Base-by-base conservation (phyloP, 2,329 filamentous ascomycete species). In the Fusarium torreyae region DNA sequence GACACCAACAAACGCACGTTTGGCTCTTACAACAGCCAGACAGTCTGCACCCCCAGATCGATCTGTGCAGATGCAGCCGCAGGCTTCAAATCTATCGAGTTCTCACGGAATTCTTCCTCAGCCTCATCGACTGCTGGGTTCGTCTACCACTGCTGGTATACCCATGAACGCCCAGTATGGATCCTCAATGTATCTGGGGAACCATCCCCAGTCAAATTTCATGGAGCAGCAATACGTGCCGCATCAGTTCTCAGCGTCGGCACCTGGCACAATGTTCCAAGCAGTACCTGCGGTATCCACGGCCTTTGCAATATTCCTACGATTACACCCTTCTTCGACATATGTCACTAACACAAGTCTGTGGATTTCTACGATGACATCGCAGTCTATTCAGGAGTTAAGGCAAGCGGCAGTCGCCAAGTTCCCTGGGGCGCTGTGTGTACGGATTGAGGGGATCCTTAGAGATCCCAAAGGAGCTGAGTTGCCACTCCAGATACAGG, bases 361-460 rank as follows among this genome's bases (percentile, higher is more conserved):
- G 39, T 95, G 92, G 91, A 86, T 93, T 42, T 87, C 86, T 34
- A 90, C 89, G 15, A 78, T 94, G 48, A 81, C 81, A 11, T 80
- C 83, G 2, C 83, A 85, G 6, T 88, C 89, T 2, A 77, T 94
- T 7, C 81, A 84, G 10, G 90, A 92, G 71, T 77, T 94, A 39
- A 85, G 87, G n/a, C 83, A 84, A n/a, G 78, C 88, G 20, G 89
- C 91, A 5, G 83, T 82, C 40, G 81, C 82, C 13, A 91, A 89
- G 74, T 89, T 89, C 63, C 87, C 89, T 0, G 88, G 87, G 8
- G 85, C 86, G 0, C 74, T 85, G 15, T 87, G 91, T 51, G 80
- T 85, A 34, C 85, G 85, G 28, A 84, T 94, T 17, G 88, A 93
- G 72, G 92, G 91, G 4, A 79, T 93, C 26, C 83, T 93, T 51